Evolutionary conservation across 495 filamentous ascomycete species (phyloP), one percentile per base, ranked within the genome.

Genomic region (Ascobolus immersus): DNA sequence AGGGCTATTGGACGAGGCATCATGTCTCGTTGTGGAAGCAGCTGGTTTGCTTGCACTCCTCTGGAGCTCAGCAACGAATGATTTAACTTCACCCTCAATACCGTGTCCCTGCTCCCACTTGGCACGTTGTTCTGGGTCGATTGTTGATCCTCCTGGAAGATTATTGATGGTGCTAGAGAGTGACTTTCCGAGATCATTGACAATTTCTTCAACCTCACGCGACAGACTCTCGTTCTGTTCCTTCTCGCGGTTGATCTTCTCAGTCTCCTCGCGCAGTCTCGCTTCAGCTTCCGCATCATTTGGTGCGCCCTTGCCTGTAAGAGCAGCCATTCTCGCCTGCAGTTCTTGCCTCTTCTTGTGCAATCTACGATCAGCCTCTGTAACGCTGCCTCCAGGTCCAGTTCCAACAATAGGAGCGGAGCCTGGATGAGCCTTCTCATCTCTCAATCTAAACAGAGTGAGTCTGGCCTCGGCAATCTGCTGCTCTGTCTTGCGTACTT

Each of bases 151-250:
- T n/a, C n/a, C n/a, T n/a, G n/a, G n/a, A n/a, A n/a, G n/a, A n/a
- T n/a, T n/a, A n/a, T n/a, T n/a, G n/a, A n/a, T n/a, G n/a, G n/a
- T n/a, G 50, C 48, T 71, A 43, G 56, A 66, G 10, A 99, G 63
- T 37, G 74, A 66, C 35, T 62, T 67, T 22, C 75, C 63, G 37
- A 90, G 94, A 9, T 91, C 82, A n/a, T 69, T 69, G 18, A 93
- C 80, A 45, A 81, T 90, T 14, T 93, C 89, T 50, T 99, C 89
- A 2, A 99, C 86, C 54, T 99, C 89, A 28, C 67, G 69, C 22
- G 89, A 80, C 84, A 99, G 90, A 9, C 73, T 62, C 50, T 94
- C 86, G 41, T 94, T 92, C 42, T 73, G 84, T 50, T 93, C 86
- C 43, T 72, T 69, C 41, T 94, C 89, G 3, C 69, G 68, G 52